Percentiles rank a stretch among this genome's conserved stretches.
These are phyloP conservation scores for Trichocomaceae sp. DNA, from an alignment of 2,329 filamentous ascomycete species.

Conservation along the genomic window DNA sequence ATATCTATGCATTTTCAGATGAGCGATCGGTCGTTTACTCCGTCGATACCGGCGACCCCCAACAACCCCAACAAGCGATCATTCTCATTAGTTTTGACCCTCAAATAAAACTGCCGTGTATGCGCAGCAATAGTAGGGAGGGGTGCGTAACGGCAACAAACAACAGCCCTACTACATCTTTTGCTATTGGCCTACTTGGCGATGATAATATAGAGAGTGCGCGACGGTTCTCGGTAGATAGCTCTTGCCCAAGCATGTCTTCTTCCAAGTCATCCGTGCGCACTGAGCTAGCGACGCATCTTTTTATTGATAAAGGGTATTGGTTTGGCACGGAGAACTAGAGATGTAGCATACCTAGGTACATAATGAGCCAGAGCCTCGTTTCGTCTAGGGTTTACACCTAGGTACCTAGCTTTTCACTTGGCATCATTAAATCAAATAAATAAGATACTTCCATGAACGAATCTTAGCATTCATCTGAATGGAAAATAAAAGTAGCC, in stretches of 20 bases:
- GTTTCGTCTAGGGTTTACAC: too few relatives aligned
- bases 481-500: too few relatives aligned
- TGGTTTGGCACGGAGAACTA: conserved; percentile 9
- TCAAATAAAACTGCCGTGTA: conserved; percentile 24
- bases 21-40: conserved; percentile 38
- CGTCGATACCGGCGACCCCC: conserved; percentile 19
- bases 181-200: background rate
- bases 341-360: too few relatives aligned
- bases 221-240: background rate
- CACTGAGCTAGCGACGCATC: conserved; percentile 12
- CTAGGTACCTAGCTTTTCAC: too few relatives aligned
- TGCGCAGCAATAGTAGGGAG: conserved; percentile 13
- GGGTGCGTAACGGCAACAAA: background rate
- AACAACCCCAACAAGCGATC: conserved; percentile 23
- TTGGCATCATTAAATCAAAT: too few relatives aligned
- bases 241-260: background rate
- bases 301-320: conserved; percentile 11
- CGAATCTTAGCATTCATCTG: too few relatives aligned
- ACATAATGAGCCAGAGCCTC: too few relatives aligned
- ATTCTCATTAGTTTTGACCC: conserved; percentile 38
- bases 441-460: too few relatives aligned
- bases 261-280: conserved; percentile 2
- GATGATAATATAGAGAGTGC: background rate
- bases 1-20: conserved; percentile 31
- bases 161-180: background rate